Evolutionary conservation across 768 basidiomycete species (phyloP), one percentile per base, ranked within the genome.

Genomic region (Butyriboletus loyo): DNA sequence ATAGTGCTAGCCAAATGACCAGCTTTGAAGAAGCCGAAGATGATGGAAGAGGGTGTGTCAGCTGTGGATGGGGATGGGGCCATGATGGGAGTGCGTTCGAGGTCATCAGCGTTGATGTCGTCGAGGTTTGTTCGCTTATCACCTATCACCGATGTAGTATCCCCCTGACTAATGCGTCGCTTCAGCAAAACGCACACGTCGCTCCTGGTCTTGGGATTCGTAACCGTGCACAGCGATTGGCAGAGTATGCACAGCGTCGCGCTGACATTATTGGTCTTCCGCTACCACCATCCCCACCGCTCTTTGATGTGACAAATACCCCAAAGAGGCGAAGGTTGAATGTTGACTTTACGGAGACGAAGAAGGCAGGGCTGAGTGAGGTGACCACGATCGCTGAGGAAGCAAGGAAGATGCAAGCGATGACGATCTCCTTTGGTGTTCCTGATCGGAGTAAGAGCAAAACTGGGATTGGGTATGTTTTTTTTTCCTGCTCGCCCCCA

Each of bases 41-140:
- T 53, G 85, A 86, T 59, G 84, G 84, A 25, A 68, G 84, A 42
- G 73, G 77, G 10, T 68, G 87, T 58, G 72, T 77, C n/a, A 87
- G 85, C 66, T 84, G 81, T 9, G 81, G 81, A 0, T 89, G 88
- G 89, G 87, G 87, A n/a, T 82, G 79, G 57, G 83, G 84, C 2
- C 89, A 89, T 56, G 87, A 89, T 55, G 89, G 88, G 24, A 83
- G 84, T 60, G 86, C 84, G 24, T 77, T 89, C 59, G 89, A 89
- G 72, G 78, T 90, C 48, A 66, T 89, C 17, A 74, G 72, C 24
- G 86, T 81, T 17, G 75, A 81, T 57, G 83, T 87, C 63, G 77
- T 82, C 42, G 74, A 82, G 75, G 89, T 89, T 56, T 32, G 82
- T 68, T 50, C 55, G 40, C 45, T 48, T 52, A 11, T 22, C 32